These are phyloP conservation scores for Calophaca sinica DNA, from an alignment of 306 rosid genomes.

Conservation along the genomic window DNA sequence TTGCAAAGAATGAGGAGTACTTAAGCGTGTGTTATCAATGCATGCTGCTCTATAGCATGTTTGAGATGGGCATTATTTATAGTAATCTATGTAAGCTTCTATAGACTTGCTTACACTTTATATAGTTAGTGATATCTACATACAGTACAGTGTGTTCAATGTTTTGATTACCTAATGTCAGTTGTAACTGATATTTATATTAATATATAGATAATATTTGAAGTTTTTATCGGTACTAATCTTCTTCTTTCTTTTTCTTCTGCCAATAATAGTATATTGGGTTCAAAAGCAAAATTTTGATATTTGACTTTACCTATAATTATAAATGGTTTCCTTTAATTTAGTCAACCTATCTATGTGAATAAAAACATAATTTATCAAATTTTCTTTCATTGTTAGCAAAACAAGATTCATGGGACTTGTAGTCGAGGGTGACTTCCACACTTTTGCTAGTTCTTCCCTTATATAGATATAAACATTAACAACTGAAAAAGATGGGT, in stretches of 20 bases:
- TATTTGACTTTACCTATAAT: not conserved
- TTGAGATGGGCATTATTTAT: not conserved
- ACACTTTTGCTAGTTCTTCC: no score
- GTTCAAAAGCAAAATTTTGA: no score
- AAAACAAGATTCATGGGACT: not conserved
- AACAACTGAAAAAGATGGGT: no score
- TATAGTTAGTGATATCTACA: not conserved
- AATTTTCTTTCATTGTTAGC: not conserved
- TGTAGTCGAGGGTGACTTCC: not conserved
- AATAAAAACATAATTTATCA: no score
- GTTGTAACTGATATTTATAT: constrained; percentile 21
- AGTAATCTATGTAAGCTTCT: constrained; percentile 16
- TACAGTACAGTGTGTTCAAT: not conserved
- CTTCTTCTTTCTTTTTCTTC: not conserved
- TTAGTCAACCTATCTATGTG: no score
- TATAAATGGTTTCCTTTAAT: not conserved
- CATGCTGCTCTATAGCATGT: constrained; percentile 4
- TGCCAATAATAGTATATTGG: no score
- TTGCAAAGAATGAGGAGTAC: not conserved
- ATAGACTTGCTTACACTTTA: constrained; percentile 28
- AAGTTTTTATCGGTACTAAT: not conserved
- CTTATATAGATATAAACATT: no score
- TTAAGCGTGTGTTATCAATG: not conserved
- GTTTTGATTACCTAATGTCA: constrained; percentile 3
- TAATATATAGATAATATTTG: not conserved